A percentile compares a stretch with the other conserved stretches of the same genome.
Conservation (phyloP, 331 rosid species). For the Acacia pycnantha region DNA sequence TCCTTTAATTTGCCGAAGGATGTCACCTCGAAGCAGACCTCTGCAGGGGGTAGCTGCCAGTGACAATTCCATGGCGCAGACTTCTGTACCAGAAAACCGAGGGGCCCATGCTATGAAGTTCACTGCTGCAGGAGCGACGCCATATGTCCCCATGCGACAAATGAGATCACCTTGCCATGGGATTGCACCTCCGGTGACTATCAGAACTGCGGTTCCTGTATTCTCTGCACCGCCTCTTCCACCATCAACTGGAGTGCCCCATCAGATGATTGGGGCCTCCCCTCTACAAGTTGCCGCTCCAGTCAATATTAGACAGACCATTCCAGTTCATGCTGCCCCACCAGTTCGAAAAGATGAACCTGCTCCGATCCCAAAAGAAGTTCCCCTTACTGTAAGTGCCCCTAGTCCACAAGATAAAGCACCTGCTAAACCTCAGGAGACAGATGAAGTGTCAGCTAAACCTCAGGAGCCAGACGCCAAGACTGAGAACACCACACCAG, state of each 20-base stretch:
- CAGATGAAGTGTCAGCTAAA: slow-evolving; percentile 39
- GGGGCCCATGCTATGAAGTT: slow-evolving; percentile 57
- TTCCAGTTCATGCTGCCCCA: slow-evolving; percentile 78
- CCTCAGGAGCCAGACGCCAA: slow-evolving; percentile 38
- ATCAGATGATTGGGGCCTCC: slow-evolving; percentile 49
- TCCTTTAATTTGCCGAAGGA: slow-evolving; percentile 79
- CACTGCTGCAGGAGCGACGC: slow-evolving; percentile 77
- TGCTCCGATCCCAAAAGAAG: slow-evolving; percentile 33
- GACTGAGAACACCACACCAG: slow-evolving; percentile 34
- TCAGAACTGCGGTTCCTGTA: slow-evolving; percentile 82
- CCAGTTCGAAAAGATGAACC: slow-evolving; percentile 46
- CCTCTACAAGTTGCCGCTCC: slow-evolving; percentile 68
- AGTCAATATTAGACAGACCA: slow-evolving; percentile 74
- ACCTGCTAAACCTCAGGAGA: slow-evolving; percentile 43
- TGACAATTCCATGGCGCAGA: slow-evolving; percentile 38
- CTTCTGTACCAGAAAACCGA: slow-evolving; percentile 49
- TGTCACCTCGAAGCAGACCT: slow-evolving; percentile 56
- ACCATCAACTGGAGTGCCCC: slow-evolving; percentile 49
- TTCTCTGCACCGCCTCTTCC: slow-evolving; percentile 89
- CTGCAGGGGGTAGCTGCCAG: slow-evolving; percentile 28
- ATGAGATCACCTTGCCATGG: slow-evolving; percentile 81
- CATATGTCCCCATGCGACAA: slow-evolving; percentile 85
- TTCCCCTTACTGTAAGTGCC: slow-evolving; percentile 20
- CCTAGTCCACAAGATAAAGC: slow-evolving; percentile 31
- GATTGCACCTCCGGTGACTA: slow-evolving; percentile 88